Evolutionary conservation across 768 basidiomycete species (phyloP).

Genomic region (Rhizopogon rudus): DNA sequence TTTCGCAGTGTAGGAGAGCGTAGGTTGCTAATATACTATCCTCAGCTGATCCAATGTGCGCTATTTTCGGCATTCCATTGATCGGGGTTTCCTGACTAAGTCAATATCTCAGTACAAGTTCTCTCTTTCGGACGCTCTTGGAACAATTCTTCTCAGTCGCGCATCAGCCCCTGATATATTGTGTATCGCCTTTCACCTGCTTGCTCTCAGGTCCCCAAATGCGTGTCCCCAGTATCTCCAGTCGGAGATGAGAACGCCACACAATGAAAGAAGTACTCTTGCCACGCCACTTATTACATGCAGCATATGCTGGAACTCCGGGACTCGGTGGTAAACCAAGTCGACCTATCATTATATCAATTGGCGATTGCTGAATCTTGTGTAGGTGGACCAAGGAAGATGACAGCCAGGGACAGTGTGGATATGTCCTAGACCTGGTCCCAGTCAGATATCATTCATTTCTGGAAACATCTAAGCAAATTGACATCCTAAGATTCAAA

Average conservation of each 20-base stretch:
- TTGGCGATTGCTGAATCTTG: neutral
- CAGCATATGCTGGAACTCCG: slow-evolving; percentile 17
- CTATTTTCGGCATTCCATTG: neutral
- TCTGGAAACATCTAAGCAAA: slow-evolving; percentile 14
- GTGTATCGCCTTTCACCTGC: neutral
- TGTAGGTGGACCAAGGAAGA: slow-evolving; percentile 28
- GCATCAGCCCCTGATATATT: slow-evolving; percentile 29
- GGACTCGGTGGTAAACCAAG: slow-evolving; percentile 27
- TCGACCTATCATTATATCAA: neutral
- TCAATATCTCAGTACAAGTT: slow-evolving; percentile 26
- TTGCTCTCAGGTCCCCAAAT: slow-evolving; percentile 21
- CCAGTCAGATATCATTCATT: slow-evolving; percentile 18
- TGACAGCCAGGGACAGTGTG: slow-evolving; percentile 12
- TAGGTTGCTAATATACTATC: neutral
- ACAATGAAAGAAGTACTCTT: slow-evolving; percentile 27
- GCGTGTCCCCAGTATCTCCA: slow-evolving; percentile 28
- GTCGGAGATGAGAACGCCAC: slow-evolving; percentile 25
- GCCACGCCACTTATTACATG: too few species aligned
- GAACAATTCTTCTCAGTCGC: slow-evolving; percentile 22
- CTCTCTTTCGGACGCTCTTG: slow-evolving; percentile 24
- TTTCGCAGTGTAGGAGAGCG: neutral
- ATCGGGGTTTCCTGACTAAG: too few species aligned
- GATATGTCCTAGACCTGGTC: too few species aligned
- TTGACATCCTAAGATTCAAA: neutral
- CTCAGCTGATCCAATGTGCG: neutral